These are phyloP conservation scores for Pseudoperonospora humuli DNA, from an alignment of 352 stramenopile species.

Conservation along the genomic window DNA sequence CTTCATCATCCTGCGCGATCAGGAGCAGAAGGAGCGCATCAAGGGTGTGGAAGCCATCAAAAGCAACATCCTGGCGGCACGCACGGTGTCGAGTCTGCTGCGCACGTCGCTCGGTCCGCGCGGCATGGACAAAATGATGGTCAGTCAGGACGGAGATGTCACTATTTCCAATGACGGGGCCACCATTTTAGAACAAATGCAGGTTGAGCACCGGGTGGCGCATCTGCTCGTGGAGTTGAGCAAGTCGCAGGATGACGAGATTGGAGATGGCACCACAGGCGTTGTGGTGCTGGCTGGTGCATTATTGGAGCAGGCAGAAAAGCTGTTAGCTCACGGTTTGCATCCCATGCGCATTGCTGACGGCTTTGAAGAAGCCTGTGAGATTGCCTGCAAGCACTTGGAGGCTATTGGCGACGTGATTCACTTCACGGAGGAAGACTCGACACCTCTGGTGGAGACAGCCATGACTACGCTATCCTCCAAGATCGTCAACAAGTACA, in stretches of 20 bases:
- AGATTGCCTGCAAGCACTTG: conserved; percentile 94
- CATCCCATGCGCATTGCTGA: conserved; percentile 98
- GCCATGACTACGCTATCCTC: conserved; percentile 98
- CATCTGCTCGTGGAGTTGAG: conserved; percentile 98
- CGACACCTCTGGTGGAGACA: conserved; percentile 92
- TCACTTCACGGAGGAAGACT: conserved; percentile 93
- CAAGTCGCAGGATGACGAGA: conserved; percentile 99
- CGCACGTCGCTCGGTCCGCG: conserved; percentile 97
- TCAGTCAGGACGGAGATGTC: conserved; percentile 97
- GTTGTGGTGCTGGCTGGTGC: conserved; percentile 97
- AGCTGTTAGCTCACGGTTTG: conserved; percentile 94
- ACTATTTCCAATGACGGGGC: conserved; percentile 99
- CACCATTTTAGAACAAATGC: conserved; percentile 99
- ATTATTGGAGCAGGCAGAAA: conserved; percentile 95
- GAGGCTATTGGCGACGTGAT: conserved; percentile 94
- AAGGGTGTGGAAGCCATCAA: conserved; percentile 98
- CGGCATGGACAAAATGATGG: conserved; percentile 98
- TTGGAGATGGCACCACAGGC: conserved; percentile 99
- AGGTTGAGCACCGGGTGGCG: conserved; percentile 98
- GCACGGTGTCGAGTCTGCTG: conserved; percentile 95
- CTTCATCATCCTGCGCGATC: conserved; percentile 99
- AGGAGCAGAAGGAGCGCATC: conserved; percentile 96
- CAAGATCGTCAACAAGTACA: conserved; percentile 99
- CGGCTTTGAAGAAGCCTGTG: conserved; percentile 96
- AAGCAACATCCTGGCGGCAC: conserved; percentile 98